These are phyloP conservation scores for Lanmaoa pseudosensibilis DNA, from an alignment of 768 basidiomycete genomes.

Conservation along the genomic window DNA sequence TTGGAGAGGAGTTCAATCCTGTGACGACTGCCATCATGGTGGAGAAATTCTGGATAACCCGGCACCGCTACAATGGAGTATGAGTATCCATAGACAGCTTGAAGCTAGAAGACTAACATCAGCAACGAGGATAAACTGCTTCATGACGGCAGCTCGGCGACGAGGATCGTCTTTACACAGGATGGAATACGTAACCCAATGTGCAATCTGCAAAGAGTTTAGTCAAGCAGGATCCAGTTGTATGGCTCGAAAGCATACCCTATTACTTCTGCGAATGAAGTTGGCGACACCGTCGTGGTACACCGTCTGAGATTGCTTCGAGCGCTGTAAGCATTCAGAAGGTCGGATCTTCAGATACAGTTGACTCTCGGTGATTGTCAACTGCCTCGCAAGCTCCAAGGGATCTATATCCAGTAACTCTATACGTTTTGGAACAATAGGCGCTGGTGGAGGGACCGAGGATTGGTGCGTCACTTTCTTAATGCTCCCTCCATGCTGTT, in stretches of 20 bases:
- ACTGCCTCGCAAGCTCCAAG: constrained; percentile 63
- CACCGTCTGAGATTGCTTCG: constrained; percentile 44
- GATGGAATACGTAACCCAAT: constrained; percentile 61
- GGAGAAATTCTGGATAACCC: constrained; percentile 64
- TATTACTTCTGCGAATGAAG: constrained; percentile 59
- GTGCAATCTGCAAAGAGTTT: constrained; percentile 42
- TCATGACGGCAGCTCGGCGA: constrained; percentile 58
- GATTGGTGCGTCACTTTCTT: constrained; percentile 34
- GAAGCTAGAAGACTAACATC: constrained; percentile 46
- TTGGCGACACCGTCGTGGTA: constrained; percentile 52
- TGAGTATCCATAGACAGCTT: constrained; percentile 1
- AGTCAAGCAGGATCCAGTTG: neutral
- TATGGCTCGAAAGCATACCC: constrained; percentile 31
- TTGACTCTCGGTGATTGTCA: constrained; percentile 63
- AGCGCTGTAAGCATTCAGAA: constrained; percentile 61
- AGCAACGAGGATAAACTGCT: constrained; percentile 66
- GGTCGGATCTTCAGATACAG: constrained; percentile 60
- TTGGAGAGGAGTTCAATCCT: constrained; percentile 64
- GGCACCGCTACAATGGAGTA: constrained; percentile 48
- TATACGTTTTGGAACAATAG: constrained; percentile 47
- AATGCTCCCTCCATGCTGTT: constrained; percentile 34
- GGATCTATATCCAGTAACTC: constrained; percentile 62
- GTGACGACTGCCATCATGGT: constrained; percentile 68
- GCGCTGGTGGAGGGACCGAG: constrained; percentile 47
- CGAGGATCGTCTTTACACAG: constrained; percentile 58